Percentiles rank a stretch among this genome's conserved stretches.
phyloP scores from a whole-genome alignment of 257 asterid species.

The Schizonepeta tenuifolia region DNA sequence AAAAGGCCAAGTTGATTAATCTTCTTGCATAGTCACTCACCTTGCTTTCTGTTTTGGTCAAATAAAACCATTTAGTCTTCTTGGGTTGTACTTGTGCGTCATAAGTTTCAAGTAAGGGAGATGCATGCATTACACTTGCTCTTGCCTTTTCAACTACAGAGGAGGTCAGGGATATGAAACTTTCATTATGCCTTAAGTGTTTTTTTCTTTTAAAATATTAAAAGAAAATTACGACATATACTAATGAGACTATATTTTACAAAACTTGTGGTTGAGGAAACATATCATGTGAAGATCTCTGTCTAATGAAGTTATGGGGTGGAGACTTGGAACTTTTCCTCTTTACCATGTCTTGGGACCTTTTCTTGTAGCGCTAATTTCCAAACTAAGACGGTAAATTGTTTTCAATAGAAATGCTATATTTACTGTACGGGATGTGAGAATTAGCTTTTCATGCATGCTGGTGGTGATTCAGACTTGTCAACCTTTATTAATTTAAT shows the following conservation, averaged over 20 bases:
- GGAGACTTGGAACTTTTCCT: not conserved
- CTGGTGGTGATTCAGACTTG: not conserved
- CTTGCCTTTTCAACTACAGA: not conserved
- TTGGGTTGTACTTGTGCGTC: conserved; percentile 13
- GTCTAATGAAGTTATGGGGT: conserved; percentile 8
- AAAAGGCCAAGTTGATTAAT: conserved; percentile 1
- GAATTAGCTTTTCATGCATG: not conserved
- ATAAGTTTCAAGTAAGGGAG: not conserved
- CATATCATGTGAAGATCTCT: not conserved
- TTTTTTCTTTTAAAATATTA: not conserved
- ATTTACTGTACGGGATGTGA: conserved; percentile 5
- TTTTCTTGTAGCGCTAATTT: not conserved
- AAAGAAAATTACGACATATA: not conserved
- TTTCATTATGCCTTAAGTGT: not conserved
- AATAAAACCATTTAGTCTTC: conserved; percentile 12
- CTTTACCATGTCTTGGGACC: not conserved
- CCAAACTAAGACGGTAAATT: not conserved
- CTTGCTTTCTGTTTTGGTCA: conserved; percentile 21
- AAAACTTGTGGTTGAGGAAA: conserved; percentile 4
- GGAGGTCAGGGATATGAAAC: not conserved
- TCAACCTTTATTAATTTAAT: not conserved
- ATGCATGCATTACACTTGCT: not conserved
- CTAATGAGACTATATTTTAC: not conserved
- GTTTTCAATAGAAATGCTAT: not conserved
- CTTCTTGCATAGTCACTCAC: conserved; percentile 1